These are phyloP conservation scores for Amanita rubescens DNA, from an alignment of 768 basidiomycete species.

Conservation along the genomic window DNA sequence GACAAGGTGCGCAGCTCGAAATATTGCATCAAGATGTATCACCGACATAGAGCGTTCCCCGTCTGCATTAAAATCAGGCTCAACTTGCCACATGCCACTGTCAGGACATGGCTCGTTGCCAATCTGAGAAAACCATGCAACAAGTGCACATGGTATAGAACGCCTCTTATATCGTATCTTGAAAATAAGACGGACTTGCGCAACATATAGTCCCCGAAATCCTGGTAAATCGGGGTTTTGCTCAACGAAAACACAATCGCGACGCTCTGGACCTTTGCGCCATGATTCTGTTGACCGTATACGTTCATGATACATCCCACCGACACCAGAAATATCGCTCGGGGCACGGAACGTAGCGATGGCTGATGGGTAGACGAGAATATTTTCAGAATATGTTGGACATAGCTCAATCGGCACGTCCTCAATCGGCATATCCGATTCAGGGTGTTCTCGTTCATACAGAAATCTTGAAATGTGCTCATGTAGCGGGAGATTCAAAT, in stretches of 20 bases:
- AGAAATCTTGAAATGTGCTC: not conserved
- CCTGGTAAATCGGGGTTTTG: not conserved
- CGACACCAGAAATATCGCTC: not conserved
- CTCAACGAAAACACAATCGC: not conserved
- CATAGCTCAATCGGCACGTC: not conserved
- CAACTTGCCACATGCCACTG: slow-evolving; percentile 26
- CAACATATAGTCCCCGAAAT: not conserved
- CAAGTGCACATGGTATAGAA: slow-evolving; percentile 19
- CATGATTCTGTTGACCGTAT: not conserved
- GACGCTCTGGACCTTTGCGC: not conserved
- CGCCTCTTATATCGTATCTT: not conserved
- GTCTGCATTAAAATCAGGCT: slow-evolving; percentile 13
- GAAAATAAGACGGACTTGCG: not conserved
- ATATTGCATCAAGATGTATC: slow-evolving; percentile 20
- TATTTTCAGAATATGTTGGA: not conserved
- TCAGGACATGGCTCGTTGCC: slow-evolving; percentile 14
- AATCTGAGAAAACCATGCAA: slow-evolving; percentile 19
- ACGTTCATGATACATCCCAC: not conserved
- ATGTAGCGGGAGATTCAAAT: not conserved
- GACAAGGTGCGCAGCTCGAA: slow-evolving; percentile 23
- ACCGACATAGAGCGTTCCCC: not conserved
- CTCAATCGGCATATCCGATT: not conserved
- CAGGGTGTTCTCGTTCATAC: not conserved
- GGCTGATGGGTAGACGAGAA: not conserved
- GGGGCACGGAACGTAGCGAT: not conserved